A percentile compares a stretch with the other conserved stretches of the same genome.
These are phyloP conservation scores for Brassica juncea DNA, from an alignment of 345 rosid genomes.

Conservation along the genomic window DNA sequence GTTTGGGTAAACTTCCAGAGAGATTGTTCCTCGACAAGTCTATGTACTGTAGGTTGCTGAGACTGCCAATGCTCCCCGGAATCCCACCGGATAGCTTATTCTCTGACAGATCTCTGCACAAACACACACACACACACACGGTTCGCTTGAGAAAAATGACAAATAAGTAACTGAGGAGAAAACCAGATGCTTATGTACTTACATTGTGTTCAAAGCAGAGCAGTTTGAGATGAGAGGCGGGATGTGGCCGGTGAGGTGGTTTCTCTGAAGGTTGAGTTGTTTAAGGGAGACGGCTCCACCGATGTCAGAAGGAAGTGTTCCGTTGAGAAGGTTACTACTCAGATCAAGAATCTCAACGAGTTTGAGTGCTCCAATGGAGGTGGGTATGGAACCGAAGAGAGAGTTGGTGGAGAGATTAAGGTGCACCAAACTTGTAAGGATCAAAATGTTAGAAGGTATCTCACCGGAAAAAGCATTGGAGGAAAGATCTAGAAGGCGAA, in stretches of 20 bases:
- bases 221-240: conserved; percentile 62
- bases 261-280: conserved; percentile 62
- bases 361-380: conserved; percentile 56
- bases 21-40: conserved; percentile 76
- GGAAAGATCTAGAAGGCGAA: conserved; percentile 70
- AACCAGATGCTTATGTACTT: not conserved
- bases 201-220: conserved; percentile 64
- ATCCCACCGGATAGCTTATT: conserved; percentile 72
- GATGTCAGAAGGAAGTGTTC: conserved; percentile 67
- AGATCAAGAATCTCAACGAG: conserved; percentile 57
- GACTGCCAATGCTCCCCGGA: conserved; percentile 64
- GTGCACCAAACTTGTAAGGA: conserved; percentile 53
- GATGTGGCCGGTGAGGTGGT: conserved; percentile 68
- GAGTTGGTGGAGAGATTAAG: conserved; percentile 75
- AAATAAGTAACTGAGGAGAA: not conserved
- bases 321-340: conserved; percentile 66
- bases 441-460: conserved; percentile 56
- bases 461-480: conserved; percentile 64
- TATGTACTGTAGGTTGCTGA: conserved; percentile 60
- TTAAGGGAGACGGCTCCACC: conserved; percentile 64
- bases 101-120: conserved; percentile 59
- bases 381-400: conserved; percentile 63
- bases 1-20: conserved; percentile 74
- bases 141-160: not conserved
- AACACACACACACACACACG: not conserved